phyloP scores from a whole-genome alignment of 2,329 filamentous ascomycete species.

The Ceratocystis destructans region DNA sequence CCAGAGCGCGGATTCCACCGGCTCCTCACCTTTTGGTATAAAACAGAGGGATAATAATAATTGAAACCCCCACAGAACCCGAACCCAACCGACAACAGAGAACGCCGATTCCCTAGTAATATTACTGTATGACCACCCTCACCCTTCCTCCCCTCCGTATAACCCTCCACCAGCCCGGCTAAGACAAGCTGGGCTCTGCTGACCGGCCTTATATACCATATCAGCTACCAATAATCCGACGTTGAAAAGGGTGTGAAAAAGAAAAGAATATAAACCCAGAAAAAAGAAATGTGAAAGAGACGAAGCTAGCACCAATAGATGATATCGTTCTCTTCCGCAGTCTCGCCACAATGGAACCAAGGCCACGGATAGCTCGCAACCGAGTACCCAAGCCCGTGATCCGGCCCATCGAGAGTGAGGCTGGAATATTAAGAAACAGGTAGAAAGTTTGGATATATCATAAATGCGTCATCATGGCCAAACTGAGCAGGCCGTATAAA shows the following conservation, averaged over 20 bases:
- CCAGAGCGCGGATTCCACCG: background rate
- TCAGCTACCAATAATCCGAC: background rate
- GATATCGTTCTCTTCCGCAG: background rate
- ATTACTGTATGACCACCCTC: background rate
- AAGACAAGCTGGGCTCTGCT: background rate
- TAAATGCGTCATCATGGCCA: conserved; percentile 8
- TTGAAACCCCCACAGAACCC: background rate
- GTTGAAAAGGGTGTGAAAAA: background rate
- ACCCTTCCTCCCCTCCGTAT: background rate
- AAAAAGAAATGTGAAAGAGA: background rate
- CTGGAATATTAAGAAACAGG: conserved; percentile 2
- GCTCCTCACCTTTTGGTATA: conserved; percentile 7
- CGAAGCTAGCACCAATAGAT: background rate
- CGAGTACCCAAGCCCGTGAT: conserved; percentile 1
- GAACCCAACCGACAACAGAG: background rate
- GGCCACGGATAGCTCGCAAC: background rate
- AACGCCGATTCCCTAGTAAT: background rate
- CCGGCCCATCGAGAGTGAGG: background rate
- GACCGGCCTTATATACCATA: background rate
- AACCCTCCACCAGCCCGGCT: background rate
- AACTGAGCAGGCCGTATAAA: background rate
- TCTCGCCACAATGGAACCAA: background rate
- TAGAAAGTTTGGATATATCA: background rate
- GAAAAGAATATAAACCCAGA: background rate
- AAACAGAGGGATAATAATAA: background rate